Base-by-base conservation (phyloP, 2,329 filamentous ascomycete species). In the Hirsutella thompsonii region DNA sequence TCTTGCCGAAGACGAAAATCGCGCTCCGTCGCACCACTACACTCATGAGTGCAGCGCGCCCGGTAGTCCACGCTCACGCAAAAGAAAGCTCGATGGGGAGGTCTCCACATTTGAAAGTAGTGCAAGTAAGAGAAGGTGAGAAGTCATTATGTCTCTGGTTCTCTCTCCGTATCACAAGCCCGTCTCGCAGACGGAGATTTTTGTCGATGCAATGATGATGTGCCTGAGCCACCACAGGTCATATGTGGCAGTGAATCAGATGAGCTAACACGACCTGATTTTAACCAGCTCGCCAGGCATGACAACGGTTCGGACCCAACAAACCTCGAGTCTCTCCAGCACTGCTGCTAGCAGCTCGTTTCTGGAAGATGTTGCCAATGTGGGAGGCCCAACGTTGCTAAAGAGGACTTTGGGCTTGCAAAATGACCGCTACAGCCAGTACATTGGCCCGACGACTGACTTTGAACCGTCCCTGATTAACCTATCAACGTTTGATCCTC, bases 401-500 rank as follows among this genome's bases (percentile, higher is more conserved):
- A 80, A 79, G 59, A 72, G 77, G 55, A 82, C 79, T 14, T 67
- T 92, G 43, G 85, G 85, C 44, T 70, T 92, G 49, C 84, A 90
- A 57, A 68, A 76, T 53, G 81, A 86, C 58, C 78, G 83, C 45
- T 87, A 83, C 58, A 87, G 83, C 62, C 82, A 86, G 61, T 86
- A 90, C 55, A 85, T 92, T 51, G 85, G 85, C 20, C 76, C 82
- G 43, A 90, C 83, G 39, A 88, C 84, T 39, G 83, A 88, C 52
- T 86, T 89, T 55, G 85, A 92, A 56, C 82, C 83, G 14, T 81
- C 81, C n/a, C 69, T 92, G 41, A 85, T 90, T 60, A 83, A 85
- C 51, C 70, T 90, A 19, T 88, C 83, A 19, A 72, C 79, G 5
- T 89, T 89, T 58, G 83, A 90, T 61, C 80, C 79, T 23, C 81